Conservation (phyloP, 1,284 basidiomycete species). For the Termitomyces sp. region DNA sequence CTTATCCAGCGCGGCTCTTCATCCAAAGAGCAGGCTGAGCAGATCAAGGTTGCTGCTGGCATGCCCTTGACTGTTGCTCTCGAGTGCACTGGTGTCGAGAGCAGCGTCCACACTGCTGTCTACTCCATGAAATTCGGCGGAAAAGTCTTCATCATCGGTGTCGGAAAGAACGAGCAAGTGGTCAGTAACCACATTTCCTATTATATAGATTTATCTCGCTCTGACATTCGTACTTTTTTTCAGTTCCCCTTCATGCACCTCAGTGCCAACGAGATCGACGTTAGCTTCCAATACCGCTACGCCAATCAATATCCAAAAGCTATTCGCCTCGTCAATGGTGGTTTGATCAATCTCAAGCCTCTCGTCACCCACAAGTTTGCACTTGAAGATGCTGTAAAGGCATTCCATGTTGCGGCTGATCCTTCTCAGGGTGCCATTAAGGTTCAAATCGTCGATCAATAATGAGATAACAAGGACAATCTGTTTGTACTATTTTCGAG, state of each 20-base stretch:
- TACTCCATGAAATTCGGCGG: constrained; percentile 55
- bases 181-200: constrained; percentile 26
- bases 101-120: constrained; percentile 63
- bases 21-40: constrained; percentile 44
- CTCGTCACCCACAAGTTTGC: constrained; percentile 80
- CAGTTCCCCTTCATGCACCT: constrained; percentile 69
- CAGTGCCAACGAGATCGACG: constrained; percentile 60
- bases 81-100: constrained; percentile 78
- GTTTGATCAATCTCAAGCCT: constrained; percentile 73
- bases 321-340: constrained; percentile 69
- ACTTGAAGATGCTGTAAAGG: constrained; percentile 72
- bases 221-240: constrained; percentile 1
- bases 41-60: constrained; percentile 46
- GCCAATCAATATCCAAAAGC: constrained; percentile 78
- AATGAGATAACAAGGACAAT: not conserved
- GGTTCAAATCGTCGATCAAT: constrained; percentile 54
- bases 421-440: constrained; percentile 62
- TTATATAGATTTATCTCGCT: constrained; percentile 1
- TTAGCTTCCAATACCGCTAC: constrained; percentile 62
- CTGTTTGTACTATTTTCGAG: not conserved
- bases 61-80: constrained; percentile 47
- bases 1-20: constrained; percentile 41
- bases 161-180: constrained; percentile 54
- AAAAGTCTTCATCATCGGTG: constrained; percentile 63
- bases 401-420: constrained; percentile 76